phyloP scores from a whole-genome alignment of 306 rosid species.

The Sesbania bispinosa region DNA sequence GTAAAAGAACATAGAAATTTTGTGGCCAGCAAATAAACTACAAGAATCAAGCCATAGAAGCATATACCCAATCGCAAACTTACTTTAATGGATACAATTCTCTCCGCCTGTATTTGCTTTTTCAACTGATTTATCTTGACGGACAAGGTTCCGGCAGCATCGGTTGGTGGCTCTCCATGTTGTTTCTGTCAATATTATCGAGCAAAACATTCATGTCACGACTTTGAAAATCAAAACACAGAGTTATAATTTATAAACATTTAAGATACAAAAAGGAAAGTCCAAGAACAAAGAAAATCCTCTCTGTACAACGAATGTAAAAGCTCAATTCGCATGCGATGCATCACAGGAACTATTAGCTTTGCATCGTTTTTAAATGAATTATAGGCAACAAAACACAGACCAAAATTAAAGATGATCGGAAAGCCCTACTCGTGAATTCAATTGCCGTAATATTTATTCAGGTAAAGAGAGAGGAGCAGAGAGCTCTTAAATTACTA shows the following conservation, averaged over 20 bases:
- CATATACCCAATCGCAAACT: constrained; percentile 14
- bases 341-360: neutral
- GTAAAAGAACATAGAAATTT: neutral
- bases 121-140: constrained; percentile 65
- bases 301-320: no score
- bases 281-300: constrained; percentile 2
- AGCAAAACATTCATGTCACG: neutral
- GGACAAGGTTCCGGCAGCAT: constrained; percentile 44
- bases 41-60: neutral
- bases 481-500: neutral
- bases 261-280: neutral
- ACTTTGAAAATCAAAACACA: neutral
- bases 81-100: constrained; percentile 55
- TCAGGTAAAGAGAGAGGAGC: constrained; percentile 1
- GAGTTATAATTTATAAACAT: neutral
- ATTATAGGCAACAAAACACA: neutral
- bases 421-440: constrained; percentile 24
- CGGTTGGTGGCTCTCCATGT: constrained; percentile 41
- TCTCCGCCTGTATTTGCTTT: constrained; percentile 76
- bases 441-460: neutral
- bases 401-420: neutral
- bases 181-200: constrained; percentile 34
- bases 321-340: constrained; percentile 25
- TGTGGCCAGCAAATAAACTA: neutral
- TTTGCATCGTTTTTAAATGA: neutral